phyloP scores from a whole-genome alignment of 257 asterid species.

The Schizonepeta tenuifolia region DNA sequence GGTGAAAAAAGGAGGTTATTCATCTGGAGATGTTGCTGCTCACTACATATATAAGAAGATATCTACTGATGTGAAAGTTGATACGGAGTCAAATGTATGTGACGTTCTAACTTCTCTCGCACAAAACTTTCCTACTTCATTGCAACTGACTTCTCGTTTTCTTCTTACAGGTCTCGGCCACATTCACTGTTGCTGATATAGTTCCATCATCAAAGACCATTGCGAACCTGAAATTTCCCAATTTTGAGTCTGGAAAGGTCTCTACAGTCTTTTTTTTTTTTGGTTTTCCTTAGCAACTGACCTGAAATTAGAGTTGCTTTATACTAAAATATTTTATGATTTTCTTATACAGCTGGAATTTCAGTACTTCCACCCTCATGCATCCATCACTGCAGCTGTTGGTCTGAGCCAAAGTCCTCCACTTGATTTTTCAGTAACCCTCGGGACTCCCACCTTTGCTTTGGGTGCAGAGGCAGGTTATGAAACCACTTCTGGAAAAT shows the following conservation, averaged over 20 bases:
- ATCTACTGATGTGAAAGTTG: slow-evolving; percentile 73
- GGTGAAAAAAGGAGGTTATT: slow-evolving; percentile 77
- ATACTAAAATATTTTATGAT: slow-evolving; percentile 16
- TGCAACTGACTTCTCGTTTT: slow-evolving; percentile 15
- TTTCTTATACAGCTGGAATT: slow-evolving; percentile 62
- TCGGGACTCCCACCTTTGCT: slow-evolving; percentile 88
- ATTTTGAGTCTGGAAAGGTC: slow-evolving; percentile 83
- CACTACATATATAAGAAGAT: slow-evolving; percentile 66
- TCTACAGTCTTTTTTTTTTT: not conserved
- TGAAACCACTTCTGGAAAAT: slow-evolving; percentile 64
- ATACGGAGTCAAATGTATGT: slow-evolving; percentile 82
- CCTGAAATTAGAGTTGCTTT: not conserved
- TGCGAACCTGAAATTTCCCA: slow-evolving; percentile 67
- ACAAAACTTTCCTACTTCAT: not conserved
- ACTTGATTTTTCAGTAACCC: slow-evolving; percentile 63
- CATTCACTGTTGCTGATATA: slow-evolving; percentile 53
- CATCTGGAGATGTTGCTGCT: slow-evolving; percentile 83
- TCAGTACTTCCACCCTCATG: slow-evolving; percentile 86
- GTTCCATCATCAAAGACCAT: slow-evolving; percentile 79
- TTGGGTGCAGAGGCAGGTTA: slow-evolving; percentile 89
- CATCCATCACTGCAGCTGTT: slow-evolving; percentile 70
- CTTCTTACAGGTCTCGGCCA: slow-evolving; percentile 61
- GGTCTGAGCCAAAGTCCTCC: slow-evolving; percentile 68
- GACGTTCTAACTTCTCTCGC: slow-evolving; percentile 18
- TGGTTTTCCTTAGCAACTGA: not conserved